phyloP scores from a whole-genome alignment of 257 asterid species.

The Przewalskia tangutica region DNA sequence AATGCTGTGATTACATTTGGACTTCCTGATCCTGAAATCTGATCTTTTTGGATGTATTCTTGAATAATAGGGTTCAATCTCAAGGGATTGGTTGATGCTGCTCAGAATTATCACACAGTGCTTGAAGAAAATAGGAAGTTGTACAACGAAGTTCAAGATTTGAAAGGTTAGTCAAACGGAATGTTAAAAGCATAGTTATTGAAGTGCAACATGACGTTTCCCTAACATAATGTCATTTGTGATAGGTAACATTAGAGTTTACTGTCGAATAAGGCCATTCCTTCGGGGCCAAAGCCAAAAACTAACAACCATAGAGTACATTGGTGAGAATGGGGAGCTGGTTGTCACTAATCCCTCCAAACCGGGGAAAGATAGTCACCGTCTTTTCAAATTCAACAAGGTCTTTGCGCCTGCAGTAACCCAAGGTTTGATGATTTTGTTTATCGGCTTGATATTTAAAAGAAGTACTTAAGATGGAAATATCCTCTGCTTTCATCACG shows the following conservation, averaged over 20 bases:
- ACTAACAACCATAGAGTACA: constrained; percentile 67
- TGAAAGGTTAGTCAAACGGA: constrained; percentile 57
- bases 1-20: constrained; percentile 4
- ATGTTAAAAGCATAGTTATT: not conserved
- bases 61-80: constrained; percentile 53
- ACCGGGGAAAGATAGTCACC: constrained; percentile 80
- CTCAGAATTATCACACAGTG: constrained; percentile 74
- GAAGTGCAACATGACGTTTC: not conserved
- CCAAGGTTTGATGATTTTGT: constrained; percentile 52
- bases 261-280: constrained; percentile 89
- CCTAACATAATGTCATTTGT: constrained; percentile 5
- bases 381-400: constrained; percentile 88
- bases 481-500: not conserved
- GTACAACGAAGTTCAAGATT: constrained; percentile 94
- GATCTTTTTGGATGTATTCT: not conserved
- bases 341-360: constrained; percentile 71
- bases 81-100: constrained; percentile 65
- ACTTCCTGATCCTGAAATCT: constrained; percentile 7
- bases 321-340: constrained; percentile 89
- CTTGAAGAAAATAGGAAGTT: constrained; percentile 81
- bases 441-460: not conserved
- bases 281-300: constrained; percentile 60
- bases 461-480: not conserved
- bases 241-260: constrained; percentile 85
- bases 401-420: constrained; percentile 68